Conservation (phyloP, 192 early-diverging fungal species). For the Radiomyces spectabilis region DNA sequence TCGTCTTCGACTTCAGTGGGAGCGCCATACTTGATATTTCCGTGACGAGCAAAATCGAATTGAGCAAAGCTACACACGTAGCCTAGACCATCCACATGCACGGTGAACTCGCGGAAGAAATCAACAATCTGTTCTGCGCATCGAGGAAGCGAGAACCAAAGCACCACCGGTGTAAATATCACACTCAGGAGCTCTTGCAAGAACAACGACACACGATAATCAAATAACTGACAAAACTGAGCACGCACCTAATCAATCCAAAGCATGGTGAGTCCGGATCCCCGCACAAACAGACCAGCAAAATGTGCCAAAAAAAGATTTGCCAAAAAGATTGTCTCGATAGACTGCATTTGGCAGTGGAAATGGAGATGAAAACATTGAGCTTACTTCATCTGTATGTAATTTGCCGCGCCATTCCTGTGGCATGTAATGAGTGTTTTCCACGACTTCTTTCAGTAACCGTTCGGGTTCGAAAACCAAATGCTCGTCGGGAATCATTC, state of each 20-base stretch:
- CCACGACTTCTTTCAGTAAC: conserved; percentile 68
- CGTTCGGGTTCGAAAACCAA: conserved; percentile 76
- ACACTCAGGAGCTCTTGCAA: conserved; percentile 76
- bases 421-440: conserved; percentile 89
- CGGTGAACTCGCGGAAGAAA: conserved; percentile 93
- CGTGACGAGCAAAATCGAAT: conserved; percentile 89
- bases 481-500: conserved; percentile 78
- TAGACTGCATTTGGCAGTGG: too few relatives aligned
- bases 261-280: too few relatives aligned
- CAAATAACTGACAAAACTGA: conserved; percentile 74
- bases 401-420: conserved; percentile 73
- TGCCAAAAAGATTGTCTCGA: too few relatives aligned
- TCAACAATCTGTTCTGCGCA: conserved; percentile 78
- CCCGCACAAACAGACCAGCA: too few relatives aligned
- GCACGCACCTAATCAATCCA: conserved; percentile 69
- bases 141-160: conserved; percentile 69
- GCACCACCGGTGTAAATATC: conserved; percentile 74
- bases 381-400: conserved; percentile 74
- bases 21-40: conserved; percentile 83
- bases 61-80: conserved; percentile 96
- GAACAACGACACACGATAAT: conserved; percentile 72
- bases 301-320: too few relatives aligned
- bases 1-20: conserved; percentile 51
- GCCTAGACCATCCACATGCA: conserved; percentile 84
- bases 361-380: background rate